Evolutionary conservation across 2,329 filamentous ascomycete species (phyloP).

Genomic region (Thyridium curvatum): DNA sequence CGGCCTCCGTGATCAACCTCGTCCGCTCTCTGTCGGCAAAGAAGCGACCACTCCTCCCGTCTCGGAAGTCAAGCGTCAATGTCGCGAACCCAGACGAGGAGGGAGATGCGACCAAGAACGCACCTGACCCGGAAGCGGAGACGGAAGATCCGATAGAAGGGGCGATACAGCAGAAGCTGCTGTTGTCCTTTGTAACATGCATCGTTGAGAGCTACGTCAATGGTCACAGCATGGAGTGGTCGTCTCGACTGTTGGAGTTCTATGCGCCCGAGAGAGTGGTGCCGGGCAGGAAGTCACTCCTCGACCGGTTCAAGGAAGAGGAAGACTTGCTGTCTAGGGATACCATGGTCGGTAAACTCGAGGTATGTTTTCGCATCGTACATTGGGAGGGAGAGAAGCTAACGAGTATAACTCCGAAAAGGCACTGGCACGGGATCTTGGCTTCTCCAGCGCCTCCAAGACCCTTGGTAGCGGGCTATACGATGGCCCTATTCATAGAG

Average conservation of each 20-base stretch:
- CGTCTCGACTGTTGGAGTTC: slow-evolving; percentile 60
- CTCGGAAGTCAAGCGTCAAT: slow-evolving; percentile 50
- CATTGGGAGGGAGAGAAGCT: no score
- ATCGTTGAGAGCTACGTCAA: slow-evolving; percentile 69
- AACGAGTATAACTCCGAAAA: slow-evolving; percentile 20
- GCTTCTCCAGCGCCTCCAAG: slow-evolving; percentile 39
- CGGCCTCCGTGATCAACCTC: slow-evolving; percentile 63
- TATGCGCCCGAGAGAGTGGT: slow-evolving; percentile 59
- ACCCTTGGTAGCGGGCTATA: slow-evolving; percentile 39
- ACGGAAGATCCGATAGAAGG: slow-evolving; percentile 49
- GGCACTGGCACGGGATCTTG: slow-evolving; percentile 59
- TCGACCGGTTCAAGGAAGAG: slow-evolving; percentile 56
- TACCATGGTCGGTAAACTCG: slow-evolving; percentile 64
- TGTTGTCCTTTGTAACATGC: slow-evolving; percentile 75
- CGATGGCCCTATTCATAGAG: slow-evolving; percentile 29
- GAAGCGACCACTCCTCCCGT: slow-evolving; percentile 57
- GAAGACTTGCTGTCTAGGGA: slow-evolving; percentile 55
- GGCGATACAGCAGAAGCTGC: slow-evolving; percentile 54
- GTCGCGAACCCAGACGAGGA: slow-evolving; percentile 49
- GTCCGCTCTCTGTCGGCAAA: slow-evolving; percentile 62
- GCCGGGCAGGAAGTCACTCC: slow-evolving; percentile 53
- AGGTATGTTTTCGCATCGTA: slow-evolving; percentile 38
- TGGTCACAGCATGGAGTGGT: slow-evolving; percentile 53
- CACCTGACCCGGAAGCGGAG: slow-evolving; percentile 57
- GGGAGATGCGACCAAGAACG: slow-evolving; percentile 47